Evolutionary conservation across 2,329 filamentous ascomycete genomes (phyloP).

Genomic region (Thielaviopsis ethacetica): DNA sequence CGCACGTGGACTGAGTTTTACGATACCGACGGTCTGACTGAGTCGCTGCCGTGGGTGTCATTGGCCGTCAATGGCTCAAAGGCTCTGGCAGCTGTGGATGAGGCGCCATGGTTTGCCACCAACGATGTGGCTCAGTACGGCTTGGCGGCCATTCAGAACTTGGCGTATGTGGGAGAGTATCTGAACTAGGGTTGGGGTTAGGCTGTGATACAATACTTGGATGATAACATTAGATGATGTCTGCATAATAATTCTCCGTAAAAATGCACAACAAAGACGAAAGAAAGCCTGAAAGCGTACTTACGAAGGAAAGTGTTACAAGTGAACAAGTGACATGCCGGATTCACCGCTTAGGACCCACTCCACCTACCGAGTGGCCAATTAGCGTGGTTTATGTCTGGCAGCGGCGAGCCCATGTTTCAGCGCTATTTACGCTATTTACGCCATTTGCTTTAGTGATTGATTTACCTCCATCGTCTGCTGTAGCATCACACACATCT

Average conservation of each 20-base stretch:
- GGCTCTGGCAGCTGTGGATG: slow-evolving; percentile 32
- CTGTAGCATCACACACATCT: no score
- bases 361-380: not conserved
- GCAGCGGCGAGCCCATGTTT: not conserved
- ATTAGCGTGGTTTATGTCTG: not conserved
- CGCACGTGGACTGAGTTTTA: slow-evolving; percentile 40
- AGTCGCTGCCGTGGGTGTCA: slow-evolving; percentile 20
- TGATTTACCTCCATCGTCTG: no score
- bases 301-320: no score
- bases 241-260: no score
- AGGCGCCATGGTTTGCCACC: slow-evolving; percentile 40
- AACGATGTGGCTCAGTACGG: slow-evolving; percentile 42
- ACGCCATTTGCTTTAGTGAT: not conserved
- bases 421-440: not conserved
- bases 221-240: no score
- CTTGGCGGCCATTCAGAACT: slow-evolving; percentile 37
- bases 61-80: slow-evolving; percentile 26
- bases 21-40: slow-evolving; percentile 28
- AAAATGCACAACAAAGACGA: no score
- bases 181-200: no score
- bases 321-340: not conserved
- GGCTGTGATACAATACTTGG: no score
- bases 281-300: no score
- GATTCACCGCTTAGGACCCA: not conserved
- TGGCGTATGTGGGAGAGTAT: slow-evolving; percentile 24